These are phyloP conservation scores for Primulina eburnea DNA, from an alignment of 257 asterid genomes.

Conservation along the genomic window DNA sequence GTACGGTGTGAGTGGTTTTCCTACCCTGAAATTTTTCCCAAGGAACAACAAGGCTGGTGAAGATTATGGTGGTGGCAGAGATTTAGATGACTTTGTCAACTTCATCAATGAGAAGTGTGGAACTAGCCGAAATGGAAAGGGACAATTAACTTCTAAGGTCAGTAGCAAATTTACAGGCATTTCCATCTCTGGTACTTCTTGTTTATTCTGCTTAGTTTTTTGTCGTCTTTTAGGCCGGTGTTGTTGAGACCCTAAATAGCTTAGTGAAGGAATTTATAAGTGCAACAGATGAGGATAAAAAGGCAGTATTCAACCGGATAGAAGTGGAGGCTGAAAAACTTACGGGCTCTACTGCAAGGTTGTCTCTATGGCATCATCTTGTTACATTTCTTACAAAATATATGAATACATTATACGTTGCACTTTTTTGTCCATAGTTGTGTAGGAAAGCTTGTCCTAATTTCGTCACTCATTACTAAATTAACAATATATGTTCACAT, in stretches of 20 bases:
- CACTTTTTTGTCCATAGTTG: not conserved
- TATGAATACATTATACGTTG: not conserved
- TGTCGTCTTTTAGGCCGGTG: slow-evolving; percentile 66
- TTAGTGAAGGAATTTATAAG: slow-evolving; percentile 71
- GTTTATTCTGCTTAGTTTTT: slow-evolving; percentile 20
- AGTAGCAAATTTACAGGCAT: slow-evolving; percentile 24
- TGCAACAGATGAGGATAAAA: slow-evolving; percentile 61
- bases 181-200: slow-evolving; percentile 4
- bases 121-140: slow-evolving; percentile 80
- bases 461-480: not conserved
- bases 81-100: slow-evolving; percentile 62
- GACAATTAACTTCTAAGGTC: slow-evolving; percentile 75
- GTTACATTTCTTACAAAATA: not conserved
- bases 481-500: not conserved
- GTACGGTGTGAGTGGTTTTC: slow-evolving; percentile 59
- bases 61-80: slow-evolving; percentile 74
- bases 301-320: slow-evolving; percentile 42
- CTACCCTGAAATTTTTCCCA: slow-evolving; percentile 83
- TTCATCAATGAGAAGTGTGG: slow-evolving; percentile 87
- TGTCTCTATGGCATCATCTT: slow-evolving; percentile 4
- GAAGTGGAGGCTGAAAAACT: slow-evolving; percentile 83
- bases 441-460: not conserved
- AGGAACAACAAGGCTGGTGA: slow-evolving; percentile 93
- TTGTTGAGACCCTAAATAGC: slow-evolving; percentile 54
- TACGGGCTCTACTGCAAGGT: slow-evolving; percentile 74